Percentiles rank a stretch among this genome's conserved stretches.
Conservation (phyloP, 768 basidiomycete species). For the Russula sp. region DNA sequence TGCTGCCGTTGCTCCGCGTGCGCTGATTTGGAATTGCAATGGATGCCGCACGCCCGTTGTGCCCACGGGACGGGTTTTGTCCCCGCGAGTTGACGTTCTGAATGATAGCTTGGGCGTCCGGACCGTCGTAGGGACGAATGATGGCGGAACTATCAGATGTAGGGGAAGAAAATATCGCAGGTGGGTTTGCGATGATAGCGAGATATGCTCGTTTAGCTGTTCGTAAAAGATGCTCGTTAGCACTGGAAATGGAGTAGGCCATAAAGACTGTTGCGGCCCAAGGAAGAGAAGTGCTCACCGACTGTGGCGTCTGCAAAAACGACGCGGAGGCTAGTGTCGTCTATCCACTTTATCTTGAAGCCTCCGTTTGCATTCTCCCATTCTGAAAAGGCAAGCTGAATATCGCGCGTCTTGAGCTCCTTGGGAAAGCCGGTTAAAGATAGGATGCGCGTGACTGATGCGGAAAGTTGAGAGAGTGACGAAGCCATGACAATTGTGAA, state of each 20-base stretch:
- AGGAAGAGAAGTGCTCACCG: constrained; percentile 52
- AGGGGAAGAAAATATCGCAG: constrained; percentile 56
- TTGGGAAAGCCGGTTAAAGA: constrained; percentile 88
- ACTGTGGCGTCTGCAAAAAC: constrained; percentile 88
- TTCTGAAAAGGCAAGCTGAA: constrained; percentile 84
- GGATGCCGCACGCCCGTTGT: constrained; percentile 49
- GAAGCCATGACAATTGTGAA: constrained; percentile 48
- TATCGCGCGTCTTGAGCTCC: constrained; percentile 96
- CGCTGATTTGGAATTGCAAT: constrained; percentile 43
- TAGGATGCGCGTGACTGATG: constrained; percentile 94
- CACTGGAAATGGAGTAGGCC: constrained; percentile 1
- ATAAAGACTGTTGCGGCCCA: constrained; percentile 5
- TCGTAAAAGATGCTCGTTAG: constrained; percentile 5
- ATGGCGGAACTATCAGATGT: constrained; percentile 47
- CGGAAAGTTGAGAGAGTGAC: constrained; percentile 77
- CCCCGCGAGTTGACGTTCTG: constrained; percentile 73
- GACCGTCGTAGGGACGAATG: constrained; percentile 90
- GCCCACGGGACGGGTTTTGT: constrained; percentile 59
- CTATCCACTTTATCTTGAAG: constrained; percentile 98
- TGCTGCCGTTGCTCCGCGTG: constrained; percentile 31
- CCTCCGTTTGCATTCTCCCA: constrained; percentile 85
- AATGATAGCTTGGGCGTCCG: constrained; percentile 85
- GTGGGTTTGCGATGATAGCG: constrained; percentile 78
- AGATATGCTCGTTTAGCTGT: constrained; percentile 95
- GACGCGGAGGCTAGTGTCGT: constrained; percentile 91